Evolutionary conservation across 164 flowering plant species (phyloP), one percentile per base, ranked within the genome.

Genomic region (Berberis vulgaris): DNA sequence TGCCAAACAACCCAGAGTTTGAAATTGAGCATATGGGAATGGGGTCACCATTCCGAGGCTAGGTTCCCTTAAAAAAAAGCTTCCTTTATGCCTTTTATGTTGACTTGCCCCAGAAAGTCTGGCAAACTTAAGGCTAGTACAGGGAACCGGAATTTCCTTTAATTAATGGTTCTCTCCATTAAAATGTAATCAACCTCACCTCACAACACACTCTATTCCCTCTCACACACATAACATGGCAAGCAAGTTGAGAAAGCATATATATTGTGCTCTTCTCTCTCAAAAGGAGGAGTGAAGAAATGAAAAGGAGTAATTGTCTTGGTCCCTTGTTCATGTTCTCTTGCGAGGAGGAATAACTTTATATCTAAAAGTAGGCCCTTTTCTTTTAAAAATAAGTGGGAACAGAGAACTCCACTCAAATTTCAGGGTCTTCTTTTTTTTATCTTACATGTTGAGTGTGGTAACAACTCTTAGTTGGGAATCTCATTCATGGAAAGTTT

Each of bases 81-180:
- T 66, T 61, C 63, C 66, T 49, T 60, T 64, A 61, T 55, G 43
- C 61, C 70, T 77, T 80, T 57, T 64, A 11, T 73, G 77, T 80
- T 80, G 83, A 80, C 80, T 75, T 77, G 65, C 75, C 67, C 68
- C 70, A 76, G 63, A 79, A 79, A 79, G 74, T 74, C 49, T 50
- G 56, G 67, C 73, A 69, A 72, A 72, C 67, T 69, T 73, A 49
- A 63, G 67, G 73, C 54, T 41, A 57, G 9, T 43, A 72, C 71
- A 76, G 59, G 64, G 64, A 64, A 50, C 54, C 59, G 60, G 50
- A 50, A 43, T 65, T 69, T 69, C 73, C 54, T 60, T 61, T 70
- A 10, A 39, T 56, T 57, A 50, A 57, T 74, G 66, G 46, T 65
- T 70, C 60, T 63, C 68, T 63, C 43, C 72, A 26, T 26, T 26